Conservation (phyloP, 768 basidiomycete genomes). For the Mrakia gelida region DNA sequence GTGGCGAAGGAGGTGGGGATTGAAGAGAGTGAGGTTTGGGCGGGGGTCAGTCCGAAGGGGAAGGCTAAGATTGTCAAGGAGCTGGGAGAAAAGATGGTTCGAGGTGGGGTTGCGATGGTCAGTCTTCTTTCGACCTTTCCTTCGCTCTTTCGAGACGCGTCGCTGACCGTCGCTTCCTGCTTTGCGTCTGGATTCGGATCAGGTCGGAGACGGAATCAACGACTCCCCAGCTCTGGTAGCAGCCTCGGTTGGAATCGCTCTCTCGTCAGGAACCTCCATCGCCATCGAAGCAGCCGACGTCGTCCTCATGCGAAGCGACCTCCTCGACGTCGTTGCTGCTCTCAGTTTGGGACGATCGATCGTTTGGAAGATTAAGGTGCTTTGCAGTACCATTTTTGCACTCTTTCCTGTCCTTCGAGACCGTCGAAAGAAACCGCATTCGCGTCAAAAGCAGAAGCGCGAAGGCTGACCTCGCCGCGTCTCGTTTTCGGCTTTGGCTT, state of each 20-base stretch:
- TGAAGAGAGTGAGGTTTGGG: conserved; percentile 72
- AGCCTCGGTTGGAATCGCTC: conserved; percentile 91
- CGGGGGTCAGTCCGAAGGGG: conserved; percentile 90
- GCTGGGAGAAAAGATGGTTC: conserved; percentile 60
- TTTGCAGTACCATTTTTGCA: neutral
- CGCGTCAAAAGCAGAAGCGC: too few relatives aligned
- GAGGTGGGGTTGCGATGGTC: conserved; percentile 85
- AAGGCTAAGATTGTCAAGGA: conserved; percentile 82
- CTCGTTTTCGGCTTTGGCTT: neutral
- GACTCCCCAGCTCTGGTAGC: conserved; percentile 96
- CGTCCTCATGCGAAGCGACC: conserved; percentile 93
- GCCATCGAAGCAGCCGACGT: conserved; percentile 98
- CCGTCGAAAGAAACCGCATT: neutral
- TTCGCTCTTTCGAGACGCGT: neutral
- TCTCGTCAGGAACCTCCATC: conserved; percentile 92
- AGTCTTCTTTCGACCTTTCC: conserved; percentile 35
- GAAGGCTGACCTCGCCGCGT: too few relatives aligned
- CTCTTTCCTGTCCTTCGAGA: neutral
- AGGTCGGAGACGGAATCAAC: conserved; percentile 99
- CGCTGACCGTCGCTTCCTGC: neutral
- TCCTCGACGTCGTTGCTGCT: conserved; percentile 95
- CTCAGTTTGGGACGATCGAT: conserved; percentile 84
- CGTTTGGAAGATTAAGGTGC: conserved; percentile 68
- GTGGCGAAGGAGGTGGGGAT: conserved; percentile 90
- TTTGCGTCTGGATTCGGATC: neutral